Conservation (phyloP, 2,329 filamentous ascomycete genomes). For the Orbilia blumenaviensis region DNA sequence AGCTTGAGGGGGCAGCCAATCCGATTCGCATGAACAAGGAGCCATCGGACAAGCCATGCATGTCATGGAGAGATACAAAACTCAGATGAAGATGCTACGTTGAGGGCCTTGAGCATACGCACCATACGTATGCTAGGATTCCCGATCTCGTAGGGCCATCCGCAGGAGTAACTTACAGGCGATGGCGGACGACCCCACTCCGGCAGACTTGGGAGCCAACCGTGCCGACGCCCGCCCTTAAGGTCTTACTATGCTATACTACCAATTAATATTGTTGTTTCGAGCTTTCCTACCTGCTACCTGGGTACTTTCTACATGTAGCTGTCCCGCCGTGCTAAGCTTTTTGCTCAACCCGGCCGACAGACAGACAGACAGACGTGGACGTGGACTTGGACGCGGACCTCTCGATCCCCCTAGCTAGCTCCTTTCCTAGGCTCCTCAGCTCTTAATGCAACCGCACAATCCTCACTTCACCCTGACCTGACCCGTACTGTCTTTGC, state of each 20-base stretch:
- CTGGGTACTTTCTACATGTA: neutral
- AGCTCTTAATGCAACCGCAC: no score
- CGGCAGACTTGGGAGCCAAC: slow-evolving; percentile 8
- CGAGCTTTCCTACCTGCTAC: neutral
- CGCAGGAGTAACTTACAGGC: slow-evolving; percentile 39
- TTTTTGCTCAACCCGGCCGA: slow-evolving; percentile 25
- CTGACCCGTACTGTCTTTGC: neutral
- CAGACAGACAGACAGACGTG: no score
- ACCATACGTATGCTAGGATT: slow-evolving; percentile 41
- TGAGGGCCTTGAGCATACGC: slow-evolving; percentile 2
- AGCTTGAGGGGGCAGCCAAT: slow-evolving; percentile 1
- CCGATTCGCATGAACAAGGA: neutral
- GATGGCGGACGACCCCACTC: slow-evolving; percentile 24
- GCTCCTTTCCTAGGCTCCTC: neutral
- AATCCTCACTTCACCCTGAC: no score
- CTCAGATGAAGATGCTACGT: neutral
- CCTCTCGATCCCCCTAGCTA: no score
- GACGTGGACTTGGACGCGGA: no score
- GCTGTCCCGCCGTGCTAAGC: slow-evolving; percentile 40
- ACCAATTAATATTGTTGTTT: no score
- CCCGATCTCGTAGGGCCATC: slow-evolving; percentile 51
- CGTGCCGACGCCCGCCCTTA: slow-evolving; percentile 13
- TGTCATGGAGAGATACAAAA: no score
- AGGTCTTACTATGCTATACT: neutral
- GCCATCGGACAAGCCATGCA: slow-evolving; percentile 9